Percentiles rank a stretch among this genome's conserved stretches.
These are phyloP conservation scores for Boletus sp. DNA, from an alignment of 1,284 basidiomycete genomes.

Conservation along the genomic window DNA sequence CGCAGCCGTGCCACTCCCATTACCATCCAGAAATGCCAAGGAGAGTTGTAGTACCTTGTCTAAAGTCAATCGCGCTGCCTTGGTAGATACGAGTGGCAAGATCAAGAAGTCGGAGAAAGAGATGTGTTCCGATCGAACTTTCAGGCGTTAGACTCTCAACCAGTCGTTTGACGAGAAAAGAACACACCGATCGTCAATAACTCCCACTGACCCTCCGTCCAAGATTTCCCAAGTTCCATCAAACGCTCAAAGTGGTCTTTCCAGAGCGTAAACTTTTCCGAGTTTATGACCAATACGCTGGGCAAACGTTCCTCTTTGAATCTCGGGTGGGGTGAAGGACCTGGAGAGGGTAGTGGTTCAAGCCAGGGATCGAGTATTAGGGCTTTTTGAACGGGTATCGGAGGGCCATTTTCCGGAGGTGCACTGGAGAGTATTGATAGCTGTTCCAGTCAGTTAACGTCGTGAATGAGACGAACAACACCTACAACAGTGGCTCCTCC, in stretches of 20 bases:
- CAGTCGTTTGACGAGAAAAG: neutral
- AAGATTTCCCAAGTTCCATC: conserved; percentile 45
- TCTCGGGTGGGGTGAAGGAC: conserved; percentile 35
- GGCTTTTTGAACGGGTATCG: conserved; percentile 51
- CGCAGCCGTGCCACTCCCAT: conserved; percentile 33
- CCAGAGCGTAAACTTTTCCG: conserved; percentile 73
- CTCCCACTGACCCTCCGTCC: conserved; percentile 43
- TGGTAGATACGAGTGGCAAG: conserved; percentile 40
- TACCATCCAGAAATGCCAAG: conserved; percentile 47
- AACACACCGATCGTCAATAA: conserved; percentile 49
- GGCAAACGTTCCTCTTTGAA: conserved; percentile 28
- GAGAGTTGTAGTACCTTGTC: conserved; percentile 43
- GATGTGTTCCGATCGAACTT: conserved; percentile 49
- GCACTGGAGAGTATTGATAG: conserved; percentile 50
- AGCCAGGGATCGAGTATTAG: conserved; percentile 76
- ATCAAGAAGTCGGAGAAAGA: conserved; percentile 59
- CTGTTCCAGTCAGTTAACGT: conserved; percentile 31
- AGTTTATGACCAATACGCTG: conserved; percentile 62
- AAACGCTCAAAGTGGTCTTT: conserved; percentile 62
- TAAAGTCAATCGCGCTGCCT: conserved; percentile 36
- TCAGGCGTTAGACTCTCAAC: neutral
- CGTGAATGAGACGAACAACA: conserved; percentile 15
- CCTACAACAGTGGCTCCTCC: conserved; percentile 70
- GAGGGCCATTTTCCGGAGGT: conserved; percentile 37
- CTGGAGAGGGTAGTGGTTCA: conserved; percentile 62